These are phyloP conservation scores for Tolypocladium paradoxum DNA, from an alignment of 2,329 filamentous ascomycete species.

Conservation along the genomic window DNA sequence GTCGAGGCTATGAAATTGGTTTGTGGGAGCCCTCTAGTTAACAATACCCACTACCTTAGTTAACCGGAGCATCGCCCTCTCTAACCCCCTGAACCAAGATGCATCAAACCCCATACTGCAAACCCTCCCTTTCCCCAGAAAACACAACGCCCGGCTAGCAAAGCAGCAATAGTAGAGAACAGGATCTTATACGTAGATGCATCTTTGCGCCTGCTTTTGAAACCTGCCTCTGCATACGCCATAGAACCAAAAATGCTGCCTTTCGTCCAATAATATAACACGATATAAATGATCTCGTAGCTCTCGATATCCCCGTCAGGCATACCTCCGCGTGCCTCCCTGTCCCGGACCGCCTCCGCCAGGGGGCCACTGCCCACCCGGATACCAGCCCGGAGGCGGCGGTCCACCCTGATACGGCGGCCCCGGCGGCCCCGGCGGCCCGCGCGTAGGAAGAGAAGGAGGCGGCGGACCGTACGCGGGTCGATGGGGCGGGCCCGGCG, in stretches of 20 bases:
- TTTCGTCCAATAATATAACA: neutral
- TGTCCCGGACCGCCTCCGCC: neutral
- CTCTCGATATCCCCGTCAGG: neutral
- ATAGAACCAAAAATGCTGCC: neutral
- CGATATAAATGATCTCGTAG: neutral
- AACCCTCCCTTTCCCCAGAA: neutral
- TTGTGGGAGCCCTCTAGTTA: too few relatives aligned
- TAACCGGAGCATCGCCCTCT: neutral
- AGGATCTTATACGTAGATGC: neutral
- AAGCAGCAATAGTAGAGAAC: neutral
- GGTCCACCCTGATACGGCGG: neutral
- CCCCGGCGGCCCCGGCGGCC: neutral
- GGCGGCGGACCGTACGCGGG: constrained; percentile 2
- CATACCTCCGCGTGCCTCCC: neutral
- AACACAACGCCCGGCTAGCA: too few relatives aligned
- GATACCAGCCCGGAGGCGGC: neutral
- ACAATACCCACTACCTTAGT: too few relatives aligned
- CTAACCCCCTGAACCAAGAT: neutral
- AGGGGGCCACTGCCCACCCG: neutral
- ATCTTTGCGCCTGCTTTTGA: neutral
- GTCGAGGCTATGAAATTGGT: too few relatives aligned
- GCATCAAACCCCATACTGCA: neutral
- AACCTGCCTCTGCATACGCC: neutral
- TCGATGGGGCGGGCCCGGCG: neutral
- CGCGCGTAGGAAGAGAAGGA: neutral